Evolutionary conservation across 1,284 basidiomycete genomes (phyloP).

Genomic region (Fomes fomentarius): DNA sequence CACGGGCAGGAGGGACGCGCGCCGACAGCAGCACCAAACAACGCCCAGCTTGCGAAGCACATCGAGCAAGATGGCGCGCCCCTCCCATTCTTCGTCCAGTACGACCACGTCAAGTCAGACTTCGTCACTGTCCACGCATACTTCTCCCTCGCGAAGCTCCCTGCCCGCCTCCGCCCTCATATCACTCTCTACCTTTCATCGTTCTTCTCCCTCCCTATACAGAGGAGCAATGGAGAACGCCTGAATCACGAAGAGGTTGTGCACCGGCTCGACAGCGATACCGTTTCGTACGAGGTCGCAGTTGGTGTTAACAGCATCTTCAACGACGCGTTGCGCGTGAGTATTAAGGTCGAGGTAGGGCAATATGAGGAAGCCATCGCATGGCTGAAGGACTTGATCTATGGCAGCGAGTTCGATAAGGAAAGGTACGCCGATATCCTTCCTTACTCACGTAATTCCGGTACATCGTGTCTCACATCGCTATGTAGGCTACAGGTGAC

Average conservation of each 20-base stretch:
- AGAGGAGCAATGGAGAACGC: slow-evolving; percentile 66
- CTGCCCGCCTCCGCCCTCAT: slow-evolving; percentile 76
- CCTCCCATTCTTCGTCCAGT: slow-evolving; percentile 92
- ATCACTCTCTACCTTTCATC: slow-evolving; percentile 84
- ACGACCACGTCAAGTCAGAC: slow-evolving; percentile 90
- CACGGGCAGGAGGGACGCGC: slow-evolving; percentile 47
- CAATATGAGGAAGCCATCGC: slow-evolving; percentile 84
- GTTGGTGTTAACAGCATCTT: slow-evolving; percentile 77
- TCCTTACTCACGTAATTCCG: too few relatives aligned
- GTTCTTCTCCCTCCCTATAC: slow-evolving; percentile 91
- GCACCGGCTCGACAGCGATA: slow-evolving; percentile 89
- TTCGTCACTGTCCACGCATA: slow-evolving; percentile 86
- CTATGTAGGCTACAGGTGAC: slow-evolving; percentile 76
- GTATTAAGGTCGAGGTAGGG: slow-evolving; percentile 82
- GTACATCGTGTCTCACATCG: slow-evolving; percentile 19
- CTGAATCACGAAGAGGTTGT: slow-evolving; percentile 91
- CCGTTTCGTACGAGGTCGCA: slow-evolving; percentile 83
- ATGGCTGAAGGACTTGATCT: slow-evolving; percentile 92
- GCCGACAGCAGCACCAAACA: slow-evolving; percentile 25
- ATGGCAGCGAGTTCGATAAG: slow-evolving; percentile 79
- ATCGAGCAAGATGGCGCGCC: slow-evolving; percentile 71
- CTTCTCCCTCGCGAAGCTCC: slow-evolving; percentile 76
- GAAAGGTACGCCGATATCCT: too few relatives aligned
- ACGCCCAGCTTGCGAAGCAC: slow-evolving; percentile 57
- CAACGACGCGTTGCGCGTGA: slow-evolving; percentile 77